Percentiles rank a stretch among this genome's conserved stretches.
Conservation (phyloP, 2,329 filamentous ascomycete species). For the Colletotrichum viniferum region DNA sequence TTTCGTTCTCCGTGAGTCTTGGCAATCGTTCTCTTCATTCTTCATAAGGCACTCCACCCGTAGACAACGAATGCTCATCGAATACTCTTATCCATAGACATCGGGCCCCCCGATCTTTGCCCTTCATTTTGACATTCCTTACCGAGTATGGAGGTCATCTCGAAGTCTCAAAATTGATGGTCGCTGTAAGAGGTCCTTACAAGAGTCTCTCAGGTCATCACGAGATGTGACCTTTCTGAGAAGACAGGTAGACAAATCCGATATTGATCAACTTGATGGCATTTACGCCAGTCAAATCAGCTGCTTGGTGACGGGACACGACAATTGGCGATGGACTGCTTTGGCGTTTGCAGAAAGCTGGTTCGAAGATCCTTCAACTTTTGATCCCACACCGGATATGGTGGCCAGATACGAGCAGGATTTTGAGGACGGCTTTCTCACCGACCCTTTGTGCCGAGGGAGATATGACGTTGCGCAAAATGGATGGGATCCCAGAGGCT, state of each 20-base stretch:
- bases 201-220: not conserved
- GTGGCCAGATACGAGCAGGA: not conserved
- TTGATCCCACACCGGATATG: not conserved
- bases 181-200: not conserved
- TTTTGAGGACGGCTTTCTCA: not conserved
- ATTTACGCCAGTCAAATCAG: not conserved
- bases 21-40: too few relatives aligned
- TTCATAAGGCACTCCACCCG: too few relatives aligned
- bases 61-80: too few relatives aligned
- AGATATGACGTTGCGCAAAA: not conserved
- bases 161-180: not conserved
- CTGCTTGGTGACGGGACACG: not conserved
- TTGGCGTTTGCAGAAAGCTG: not conserved
- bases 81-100: too few relatives aligned
- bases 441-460: not conserved
- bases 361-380: not conserved
- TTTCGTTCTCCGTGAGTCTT: too few relatives aligned
- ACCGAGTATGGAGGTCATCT: not conserved
- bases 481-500: not conserved
- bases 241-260: rapidly evolving
- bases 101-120: not conserved
- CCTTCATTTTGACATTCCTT: not conserved
- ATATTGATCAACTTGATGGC: rapidly evolving
- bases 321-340: not conserved
- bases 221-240: not conserved